Evolutionary conservation across 306 rosid genomes (phyloP), one percentile per base, ranked within the genome.

Genomic region (Fagus sylvatica): DNA sequence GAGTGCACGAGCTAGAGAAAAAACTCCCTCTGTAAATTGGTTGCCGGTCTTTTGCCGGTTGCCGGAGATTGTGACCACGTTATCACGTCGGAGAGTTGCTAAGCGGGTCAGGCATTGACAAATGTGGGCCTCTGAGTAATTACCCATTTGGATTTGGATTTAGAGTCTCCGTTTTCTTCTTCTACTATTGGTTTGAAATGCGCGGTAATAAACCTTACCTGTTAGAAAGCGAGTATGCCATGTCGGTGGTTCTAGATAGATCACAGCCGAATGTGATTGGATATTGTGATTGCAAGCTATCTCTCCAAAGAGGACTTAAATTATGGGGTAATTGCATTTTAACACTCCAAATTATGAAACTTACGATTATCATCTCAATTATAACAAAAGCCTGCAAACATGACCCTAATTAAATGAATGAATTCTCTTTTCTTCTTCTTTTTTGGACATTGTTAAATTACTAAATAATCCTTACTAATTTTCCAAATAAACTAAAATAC

Each of bases 91-190:
- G 75, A 40, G 64, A 16, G 89, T 80, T 6, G 88, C 70, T 53
- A 88, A 16, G 82, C 85, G 88, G 75, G 59, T 89, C 69, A 95
- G 82, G 81, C 98, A 95, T 36, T 89, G 93, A 74, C 98, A 92
- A 66, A 95, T 89, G 74, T 95, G 98, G 72, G 83, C 76, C 7
- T 69, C 69, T 0, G 86, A 84, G 83, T 71, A 85, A 57, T 55
- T 86, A 10, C 76, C 75, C 96, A 91, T 93, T 9, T 69, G 40
- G 65, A 56, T 53, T 75, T 16, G 74, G 9, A n/a, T n/a, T n/a
- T n/a, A n/a, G n/a, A n/a, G n/a, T n/a, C n/a, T n/a, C n/a, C n/a
- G n/a, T 43, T 2, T n/a, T 17, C 3, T 6, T 54, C 19, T 51
- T 3, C 4, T 51, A 0, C 2, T 55, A 7, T 1, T 6, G 51